These are phyloP conservation scores for Aegilops umbellulata DNA, from an alignment of 176 grass and related monocot genomes.

Conservation along the genomic window DNA sequence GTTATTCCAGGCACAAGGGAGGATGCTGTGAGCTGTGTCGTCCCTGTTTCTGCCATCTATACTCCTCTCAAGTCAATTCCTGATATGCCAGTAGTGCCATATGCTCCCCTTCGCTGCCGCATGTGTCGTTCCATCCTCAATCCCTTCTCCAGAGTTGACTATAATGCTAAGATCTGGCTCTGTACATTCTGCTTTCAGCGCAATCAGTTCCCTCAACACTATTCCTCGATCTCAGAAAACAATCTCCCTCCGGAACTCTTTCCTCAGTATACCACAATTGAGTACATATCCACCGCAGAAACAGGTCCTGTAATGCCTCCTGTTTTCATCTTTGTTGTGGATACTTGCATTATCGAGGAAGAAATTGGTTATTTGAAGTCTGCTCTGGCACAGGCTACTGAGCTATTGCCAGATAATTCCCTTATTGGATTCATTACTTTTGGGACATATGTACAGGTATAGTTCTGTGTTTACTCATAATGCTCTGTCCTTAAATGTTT, in stretches of 20 bases:
- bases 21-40: conserved; percentile 54
- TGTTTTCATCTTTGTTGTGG: conserved; percentile 91
- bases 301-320: conserved; percentile 53
- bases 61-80: conserved; percentile 68
- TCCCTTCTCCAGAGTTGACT: conserved; percentile 84
- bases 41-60: conserved; percentile 80
- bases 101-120: conserved; percentile 74
- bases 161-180: conserved; percentile 56
- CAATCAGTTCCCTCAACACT: conserved; percentile 69
- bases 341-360: conserved; percentile 98
- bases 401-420: conserved; percentile 81
- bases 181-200: conserved; percentile 71
- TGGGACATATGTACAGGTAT: conserved; percentile 87
- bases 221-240: conserved; percentile 56
- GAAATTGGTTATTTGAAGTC: conserved; percentile 92
- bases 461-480: conserved; percentile 3
- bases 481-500: conserved; percentile 17
- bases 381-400: conserved; percentile 75
- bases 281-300: conserved; percentile 63
- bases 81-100: conserved; percentile 62
- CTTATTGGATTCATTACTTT: conserved; percentile 94
- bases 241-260: conserved; percentile 73
- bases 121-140: conserved; percentile 88
- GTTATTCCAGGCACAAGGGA: conserved; percentile 77
- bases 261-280: conserved; percentile 72